These are phyloP conservation scores for Spergularia azorica DNA, from an alignment of 179 eudicot genomes.

Conservation along the genomic window DNA sequence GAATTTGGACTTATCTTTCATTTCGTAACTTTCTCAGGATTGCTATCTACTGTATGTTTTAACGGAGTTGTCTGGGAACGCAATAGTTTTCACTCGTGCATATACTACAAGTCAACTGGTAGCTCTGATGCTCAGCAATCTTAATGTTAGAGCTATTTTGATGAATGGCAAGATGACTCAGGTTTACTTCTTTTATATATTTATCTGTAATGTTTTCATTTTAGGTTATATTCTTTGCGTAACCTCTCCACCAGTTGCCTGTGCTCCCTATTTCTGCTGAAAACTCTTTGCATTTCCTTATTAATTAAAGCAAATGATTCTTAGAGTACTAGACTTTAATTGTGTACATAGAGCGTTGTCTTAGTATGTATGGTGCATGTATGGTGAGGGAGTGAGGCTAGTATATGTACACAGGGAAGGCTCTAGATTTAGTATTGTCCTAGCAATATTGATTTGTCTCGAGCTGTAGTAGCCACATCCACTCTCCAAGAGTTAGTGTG, in stretches of 20 bases:
- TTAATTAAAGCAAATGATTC: too few relatives aligned
- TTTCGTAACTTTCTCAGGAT: conserved; percentile 41
- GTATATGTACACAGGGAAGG: too few relatives aligned
- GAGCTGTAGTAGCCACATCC: too few relatives aligned
- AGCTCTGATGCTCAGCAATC: conserved; percentile 78
- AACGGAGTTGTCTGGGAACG: conserved; percentile 65
- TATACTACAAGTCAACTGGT: conserved; percentile 68
- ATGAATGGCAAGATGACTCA: conserved; percentile 83
- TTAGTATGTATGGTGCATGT: too few relatives aligned
- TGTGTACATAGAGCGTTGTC: too few relatives aligned
- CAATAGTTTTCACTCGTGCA: conserved; percentile 88
- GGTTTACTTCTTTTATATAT: conserved; percentile 38
- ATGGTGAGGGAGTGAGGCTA: too few relatives aligned
- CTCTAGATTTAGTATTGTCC: too few relatives aligned
- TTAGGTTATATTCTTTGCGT: background rate
- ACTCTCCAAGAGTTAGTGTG: too few relatives aligned
- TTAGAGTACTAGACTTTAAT: too few relatives aligned
- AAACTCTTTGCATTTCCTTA: too few relatives aligned
- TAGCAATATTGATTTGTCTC: too few relatives aligned
- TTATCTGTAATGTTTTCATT: background rate
- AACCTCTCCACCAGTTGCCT: background rate
- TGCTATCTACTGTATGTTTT: conserved; percentile 82
- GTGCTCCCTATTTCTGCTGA: background rate
- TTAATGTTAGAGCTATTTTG: conserved; percentile 82
- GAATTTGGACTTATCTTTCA: background rate